These are phyloP conservation scores for Zasmidium angulare DNA, from an alignment of 2,329 filamentous ascomycete species.

Conservation along the genomic window DNA sequence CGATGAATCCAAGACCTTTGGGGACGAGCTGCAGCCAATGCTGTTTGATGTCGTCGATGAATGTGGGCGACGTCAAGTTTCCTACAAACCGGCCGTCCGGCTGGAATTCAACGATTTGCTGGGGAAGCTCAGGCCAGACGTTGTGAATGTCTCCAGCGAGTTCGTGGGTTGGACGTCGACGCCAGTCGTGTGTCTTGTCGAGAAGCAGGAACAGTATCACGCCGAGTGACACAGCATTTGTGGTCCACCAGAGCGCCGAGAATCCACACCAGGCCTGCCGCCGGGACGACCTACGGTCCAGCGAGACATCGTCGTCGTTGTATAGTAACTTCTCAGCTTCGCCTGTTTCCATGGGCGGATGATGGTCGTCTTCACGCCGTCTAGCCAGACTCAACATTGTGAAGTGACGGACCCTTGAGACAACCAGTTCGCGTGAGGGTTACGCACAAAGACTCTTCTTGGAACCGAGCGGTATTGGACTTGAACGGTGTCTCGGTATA, in stretches of 20 bases:
- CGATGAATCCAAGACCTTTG: neutral
- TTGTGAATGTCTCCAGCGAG: neutral
- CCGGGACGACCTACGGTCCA: neutral
- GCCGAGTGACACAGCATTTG: neutral
- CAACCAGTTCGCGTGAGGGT: too few species aligned
- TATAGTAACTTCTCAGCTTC: neutral
- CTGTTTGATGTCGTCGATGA: neutral
- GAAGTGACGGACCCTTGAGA: too few species aligned
- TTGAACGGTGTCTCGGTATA: too few species aligned
- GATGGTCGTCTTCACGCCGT: too few species aligned
- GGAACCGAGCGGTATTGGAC: too few species aligned
- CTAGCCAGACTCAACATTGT: too few species aligned
- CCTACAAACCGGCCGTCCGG: neutral
- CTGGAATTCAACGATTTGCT: neutral
- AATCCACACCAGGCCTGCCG: neutral
- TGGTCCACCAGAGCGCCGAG: neutral
- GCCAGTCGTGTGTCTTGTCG: neutral
- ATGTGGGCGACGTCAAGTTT: neutral
- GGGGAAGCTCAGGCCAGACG: neutral
- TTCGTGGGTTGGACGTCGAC: neutral
- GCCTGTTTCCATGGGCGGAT: neutral
- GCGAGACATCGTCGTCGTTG: neutral
- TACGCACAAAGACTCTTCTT: too few species aligned
- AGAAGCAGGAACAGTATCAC: neutral
- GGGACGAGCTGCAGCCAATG: neutral